Base-by-base conservation (phyloP, 208 protist genomes). In the Sergeia podlipaevii region DNA sequence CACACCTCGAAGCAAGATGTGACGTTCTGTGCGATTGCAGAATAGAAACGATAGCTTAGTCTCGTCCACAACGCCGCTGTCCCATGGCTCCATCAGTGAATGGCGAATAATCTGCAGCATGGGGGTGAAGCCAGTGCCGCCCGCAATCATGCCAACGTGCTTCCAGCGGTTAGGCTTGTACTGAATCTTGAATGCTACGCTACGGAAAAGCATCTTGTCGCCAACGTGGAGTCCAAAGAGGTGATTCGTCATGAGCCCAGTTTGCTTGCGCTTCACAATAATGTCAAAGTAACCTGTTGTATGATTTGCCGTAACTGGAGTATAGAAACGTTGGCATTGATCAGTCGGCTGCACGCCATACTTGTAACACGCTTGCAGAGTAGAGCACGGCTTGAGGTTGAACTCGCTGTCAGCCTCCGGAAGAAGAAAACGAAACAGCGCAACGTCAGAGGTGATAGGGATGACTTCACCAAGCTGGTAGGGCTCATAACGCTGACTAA, bases 101-200 rank as follows among this genome's bases (percentile, higher is more conserved):
- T 93, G 86, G 1, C 77, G 73, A 45, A 97, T 89, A 32, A 97
- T 85, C 60, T 97, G 95, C 27, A 96, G 54, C 80, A 97, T 97
- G 1, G 95, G 95, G 0, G 94, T 97, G 75, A 97, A 97, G 20
- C 94, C 94, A 2, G 94, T 95, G 51, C 93, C 93, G 32, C 93
- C 93, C 17, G 84, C 87, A 32, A 97, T 89, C 89, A 97, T 95
- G 27, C 89, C 90, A 10, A 97, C 76, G 51, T 96, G 78, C 29
- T 82, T 80, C 74, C 86, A 95, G 4, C 73, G 73, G 45, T 89
- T 93, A 11, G 82, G 78, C 39, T 56, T 59, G 67, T 97, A 97
- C 64, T 91, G 80, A 20, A 93, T 73, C 48, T 93, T 92, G 64
- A 91, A 91, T 28, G 72, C 70, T 8, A 91, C 77, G 43, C 76